A percentile compares a stretch with the other conserved stretches of the same genome.
Evolutionary conservation across 1,284 basidiomycete genomes (phyloP).

Genomic region (Veloboletus limbatus): DNA sequence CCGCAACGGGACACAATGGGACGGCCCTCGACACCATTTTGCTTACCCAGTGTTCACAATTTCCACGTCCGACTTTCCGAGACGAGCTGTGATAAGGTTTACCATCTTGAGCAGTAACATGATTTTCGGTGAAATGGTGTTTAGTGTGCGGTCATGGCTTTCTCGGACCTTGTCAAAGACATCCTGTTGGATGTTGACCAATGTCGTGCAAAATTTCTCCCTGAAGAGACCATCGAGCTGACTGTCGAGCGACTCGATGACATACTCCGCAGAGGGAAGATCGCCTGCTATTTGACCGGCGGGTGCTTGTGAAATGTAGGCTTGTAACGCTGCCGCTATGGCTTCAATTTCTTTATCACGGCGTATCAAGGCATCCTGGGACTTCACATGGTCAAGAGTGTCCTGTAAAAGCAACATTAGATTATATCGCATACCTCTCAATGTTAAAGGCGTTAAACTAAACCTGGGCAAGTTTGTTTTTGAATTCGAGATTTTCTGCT

Average conservation of each 20-base stretch:
- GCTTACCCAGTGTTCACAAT: conserved; percentile 7
- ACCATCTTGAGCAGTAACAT: conserved; percentile 28
- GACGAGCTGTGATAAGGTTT: conserved; percentile 27
- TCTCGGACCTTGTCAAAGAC: conserved; percentile 39
- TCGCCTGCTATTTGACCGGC: conserved; percentile 23
- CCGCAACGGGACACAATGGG: too few species aligned
- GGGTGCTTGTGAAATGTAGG: conserved; percentile 36
- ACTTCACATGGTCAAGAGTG: conserved; percentile 10
- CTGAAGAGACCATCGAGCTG: conserved; percentile 40
- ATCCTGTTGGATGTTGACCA: conserved; percentile 37
- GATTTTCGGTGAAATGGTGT: conserved; percentile 41
- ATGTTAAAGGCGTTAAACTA: conserved; percentile 10
- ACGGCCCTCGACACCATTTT: background rate
- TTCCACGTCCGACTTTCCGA: conserved; percentile 29
- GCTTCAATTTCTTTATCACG: conserved; percentile 36
- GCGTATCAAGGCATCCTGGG: conserved; percentile 15
- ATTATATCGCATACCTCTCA: background rate
- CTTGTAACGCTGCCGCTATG: conserved; percentile 40
- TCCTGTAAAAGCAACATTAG: conserved; percentile 14
- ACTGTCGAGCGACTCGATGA: conserved; percentile 41
- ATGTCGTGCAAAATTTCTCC: conserved; percentile 37
- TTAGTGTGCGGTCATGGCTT: conserved; percentile 38
- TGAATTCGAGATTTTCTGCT: conserved; percentile 34
- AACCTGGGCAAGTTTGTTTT: conserved; percentile 29
- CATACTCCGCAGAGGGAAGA: conserved; percentile 39